Percentiles rank a stretch among this genome's conserved stretches.
These are phyloP conservation scores for Pulveroboletus ravenelii DNA, from an alignment of 768 basidiomycete species.

Conservation along the genomic window DNA sequence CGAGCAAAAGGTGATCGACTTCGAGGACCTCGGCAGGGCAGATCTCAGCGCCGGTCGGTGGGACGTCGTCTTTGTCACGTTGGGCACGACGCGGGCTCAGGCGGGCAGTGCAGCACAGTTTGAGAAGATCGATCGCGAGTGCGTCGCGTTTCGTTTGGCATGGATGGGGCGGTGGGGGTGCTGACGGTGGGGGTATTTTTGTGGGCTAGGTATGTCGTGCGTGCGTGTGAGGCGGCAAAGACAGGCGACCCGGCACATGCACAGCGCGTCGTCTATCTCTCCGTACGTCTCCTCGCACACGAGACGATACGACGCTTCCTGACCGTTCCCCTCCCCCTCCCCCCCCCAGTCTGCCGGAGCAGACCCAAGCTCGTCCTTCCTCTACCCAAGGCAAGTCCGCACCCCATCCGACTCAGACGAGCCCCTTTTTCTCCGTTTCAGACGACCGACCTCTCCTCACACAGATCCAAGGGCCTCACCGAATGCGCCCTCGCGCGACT, in stretches of 20 bases:
- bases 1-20: slow-evolving; percentile 62
- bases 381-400: slow-evolving; percentile 47
- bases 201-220: slow-evolving; percentile 59
- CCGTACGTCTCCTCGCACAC: slow-evolving; percentile 30
- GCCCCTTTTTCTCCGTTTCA: no score
- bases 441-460: background rate
- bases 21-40: slow-evolving; percentile 55
- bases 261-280: slow-evolving; percentile 69
- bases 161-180: no score
- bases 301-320: background rate
- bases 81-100: slow-evolving; percentile 59
- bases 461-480: slow-evolving; percentile 70
- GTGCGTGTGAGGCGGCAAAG: slow-evolving; percentile 64
- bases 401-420: no score
- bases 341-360: slow-evolving; percentile 46
- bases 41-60: slow-evolving; percentile 53
- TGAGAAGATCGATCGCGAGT: slow-evolving; percentile 77
- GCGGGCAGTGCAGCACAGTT: slow-evolving; percentile 66
- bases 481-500: slow-evolving; percentile 62
- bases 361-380: slow-evolving; percentile 42
- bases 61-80: slow-evolving; percentile 73
- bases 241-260: slow-evolving; percentile 37
- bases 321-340: no score
- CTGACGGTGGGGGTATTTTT: background rate
- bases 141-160: slow-evolving; percentile 20